Conservation (phyloP, 805 yeast genomes). For the Kregervanrija fluxuum region DNA sequence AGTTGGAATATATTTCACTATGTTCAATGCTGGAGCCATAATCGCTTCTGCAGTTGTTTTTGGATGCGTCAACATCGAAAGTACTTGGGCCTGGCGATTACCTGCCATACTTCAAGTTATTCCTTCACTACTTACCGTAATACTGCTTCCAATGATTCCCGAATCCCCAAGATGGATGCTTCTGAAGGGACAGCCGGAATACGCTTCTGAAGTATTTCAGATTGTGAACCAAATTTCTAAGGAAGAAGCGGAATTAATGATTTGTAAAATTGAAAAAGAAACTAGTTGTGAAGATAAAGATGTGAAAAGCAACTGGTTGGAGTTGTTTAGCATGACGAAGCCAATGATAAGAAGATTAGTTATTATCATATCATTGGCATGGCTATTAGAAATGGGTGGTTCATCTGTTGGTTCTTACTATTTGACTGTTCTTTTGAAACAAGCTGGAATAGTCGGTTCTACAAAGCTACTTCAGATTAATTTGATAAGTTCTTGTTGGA, state of each 20-base stretch:
- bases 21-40: slow-evolving; percentile 38
- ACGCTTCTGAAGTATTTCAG: slow-evolving; percentile 19
- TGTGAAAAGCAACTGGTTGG: slow-evolving; percentile 2
- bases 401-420: slow-evolving; percentile 40
- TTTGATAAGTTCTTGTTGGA: slow-evolving; percentile 13
- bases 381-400: slow-evolving; percentile 35
- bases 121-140: slow-evolving; percentile 34
- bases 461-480: slow-evolving; percentile 19
- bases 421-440: slow-evolving; percentile 27
- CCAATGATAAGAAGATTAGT: slow-evolving; percentile 32
- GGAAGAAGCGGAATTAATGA: not conserved
- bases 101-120: slow-evolving; percentile 45
- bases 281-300: too few relatives aligned
- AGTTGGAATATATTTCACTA: slow-evolving; percentile 36
- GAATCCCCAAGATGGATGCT: slow-evolving; percentile 35
- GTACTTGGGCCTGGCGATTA: slow-evolving; percentile 45
- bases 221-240: not conserved
- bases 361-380: slow-evolving; percentile 21
- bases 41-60: slow-evolving; percentile 35
- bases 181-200: slow-evolving; percentile 28
- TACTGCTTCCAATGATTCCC: slow-evolving; percentile 30
- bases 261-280: too few relatives aligned
- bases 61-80: slow-evolving; percentile 28
- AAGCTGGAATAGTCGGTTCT: slow-evolving; percentile 15
- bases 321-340: slow-evolving; percentile 25